Conservation (phyloP, 2,329 filamentous ascomycete genomes). For the Aspergillus eucalypticola region DNA sequence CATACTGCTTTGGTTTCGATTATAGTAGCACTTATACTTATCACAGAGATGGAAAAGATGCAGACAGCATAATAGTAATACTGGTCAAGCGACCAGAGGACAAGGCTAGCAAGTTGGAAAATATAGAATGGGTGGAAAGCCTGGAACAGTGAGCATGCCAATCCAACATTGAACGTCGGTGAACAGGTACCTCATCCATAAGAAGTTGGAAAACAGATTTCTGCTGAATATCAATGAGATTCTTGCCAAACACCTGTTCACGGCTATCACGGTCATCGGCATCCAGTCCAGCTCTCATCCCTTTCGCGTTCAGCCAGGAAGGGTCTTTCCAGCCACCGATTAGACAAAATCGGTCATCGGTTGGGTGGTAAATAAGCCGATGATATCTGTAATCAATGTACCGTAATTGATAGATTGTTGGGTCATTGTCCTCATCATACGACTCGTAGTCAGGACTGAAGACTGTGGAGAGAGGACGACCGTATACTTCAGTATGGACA, state of each 20-base stretch:
- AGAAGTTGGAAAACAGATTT: conserved; percentile 81
- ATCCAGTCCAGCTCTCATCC: conserved; percentile 77
- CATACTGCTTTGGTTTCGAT: conserved; percentile 81
- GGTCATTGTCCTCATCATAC: conserved; percentile 70
- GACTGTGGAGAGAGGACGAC: conserved; percentile 63
- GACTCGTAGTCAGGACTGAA: conserved; percentile 56
- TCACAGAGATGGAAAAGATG: conserved; percentile 91
- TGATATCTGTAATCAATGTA: conserved; percentile 92
- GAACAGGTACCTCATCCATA: conserved; percentile 71
- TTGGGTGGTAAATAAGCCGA: conserved; percentile 84
- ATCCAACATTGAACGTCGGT: neutral
- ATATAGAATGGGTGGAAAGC: conserved; percentile 98
- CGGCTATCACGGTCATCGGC: conserved; percentile 83
- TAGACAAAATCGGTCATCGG: conserved; percentile 84
- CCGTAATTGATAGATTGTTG: conserved; percentile 71
- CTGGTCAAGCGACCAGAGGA: conserved; percentile 91
- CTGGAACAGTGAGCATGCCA: conserved; percentile 41
- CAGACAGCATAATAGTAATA: conserved; percentile 98
- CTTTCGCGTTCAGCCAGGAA: conserved; percentile 74
- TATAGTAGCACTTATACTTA: conserved; percentile 86
- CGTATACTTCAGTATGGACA: conserved; percentile 62
- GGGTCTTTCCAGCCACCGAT: conserved; percentile 94
- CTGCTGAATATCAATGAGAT: conserved; percentile 89
- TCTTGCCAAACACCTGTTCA: conserved; percentile 83
- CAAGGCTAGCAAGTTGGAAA: conserved; percentile 90